Percentiles rank a stretch among this genome's conserved stretches.
Conservation (phyloP, 495 filamentous ascomycete species). For the Oidiodendron maius region DNA sequence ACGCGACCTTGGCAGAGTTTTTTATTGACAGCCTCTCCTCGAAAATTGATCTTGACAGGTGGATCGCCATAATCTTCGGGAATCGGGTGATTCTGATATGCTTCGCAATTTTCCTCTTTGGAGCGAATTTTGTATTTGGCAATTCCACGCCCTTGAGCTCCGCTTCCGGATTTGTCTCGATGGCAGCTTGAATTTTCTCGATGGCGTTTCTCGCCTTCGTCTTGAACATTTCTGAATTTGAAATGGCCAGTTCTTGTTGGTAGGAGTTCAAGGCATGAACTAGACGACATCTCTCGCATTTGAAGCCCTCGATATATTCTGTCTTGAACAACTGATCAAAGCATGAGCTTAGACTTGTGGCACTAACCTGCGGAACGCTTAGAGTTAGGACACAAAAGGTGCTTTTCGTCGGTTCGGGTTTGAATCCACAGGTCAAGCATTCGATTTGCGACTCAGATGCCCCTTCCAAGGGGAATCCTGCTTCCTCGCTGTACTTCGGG, state of each 20-base stretch:
- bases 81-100: slow-evolving; percentile 81
- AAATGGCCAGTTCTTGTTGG: slow-evolving; percentile 36
- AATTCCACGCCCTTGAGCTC: slow-evolving; percentile 59
- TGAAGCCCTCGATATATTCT: slow-evolving; percentile 94
- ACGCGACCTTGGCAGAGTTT: slow-evolving; percentile 88
- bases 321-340: slow-evolving; percentile 93
- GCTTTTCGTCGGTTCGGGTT: slow-evolving; percentile 73
- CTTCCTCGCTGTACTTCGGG: slow-evolving; percentile 40
- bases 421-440: slow-evolving; percentile 83
- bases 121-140: slow-evolving; percentile 66
- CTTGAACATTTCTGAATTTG: slow-evolving; percentile 32
- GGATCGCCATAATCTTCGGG: slow-evolving; percentile 83
- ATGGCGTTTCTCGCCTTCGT: slow-evolving; percentile 51
- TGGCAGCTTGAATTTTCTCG: slow-evolving; percentile 47
- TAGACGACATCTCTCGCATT: slow-evolving; percentile 88
- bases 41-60: slow-evolving; percentile 89
- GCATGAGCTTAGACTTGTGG: slow-evolving; percentile 52
- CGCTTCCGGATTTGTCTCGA: slow-evolving; percentile 72
- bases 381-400: slow-evolving; percentile 90
- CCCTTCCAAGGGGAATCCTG: slow-evolving; percentile 83
- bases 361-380: slow-evolving; percentile 70
- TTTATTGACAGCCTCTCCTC: slow-evolving; percentile 77
- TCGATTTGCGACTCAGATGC: slow-evolving; percentile 87
- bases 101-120: slow-evolving; percentile 76
- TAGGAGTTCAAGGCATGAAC: slow-evolving; percentile 59